These are phyloP conservation scores for Drechslerella dactyloides DNA, from an alignment of 2,329 filamentous ascomycete species.

Conservation along the genomic window DNA sequence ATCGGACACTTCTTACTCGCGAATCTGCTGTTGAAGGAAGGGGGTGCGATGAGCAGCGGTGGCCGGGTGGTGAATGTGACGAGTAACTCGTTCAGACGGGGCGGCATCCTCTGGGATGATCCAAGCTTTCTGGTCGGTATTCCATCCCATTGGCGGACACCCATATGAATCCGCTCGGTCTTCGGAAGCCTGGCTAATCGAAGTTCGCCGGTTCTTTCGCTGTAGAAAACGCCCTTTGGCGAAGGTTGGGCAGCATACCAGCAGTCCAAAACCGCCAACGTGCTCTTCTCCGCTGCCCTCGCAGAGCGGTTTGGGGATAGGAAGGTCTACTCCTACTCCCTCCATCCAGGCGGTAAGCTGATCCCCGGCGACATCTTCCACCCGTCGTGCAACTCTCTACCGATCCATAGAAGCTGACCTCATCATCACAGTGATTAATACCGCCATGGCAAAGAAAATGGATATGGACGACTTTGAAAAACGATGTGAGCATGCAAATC, in stretches of 20 bases:
- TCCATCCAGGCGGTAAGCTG: constrained; percentile 59
- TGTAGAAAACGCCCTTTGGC: constrained; percentile 57
- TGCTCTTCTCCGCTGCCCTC: constrained; percentile 60
- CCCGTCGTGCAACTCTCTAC: too few relatives aligned
- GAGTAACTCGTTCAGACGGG: constrained; percentile 60
- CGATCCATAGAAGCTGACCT: constrained; percentile 1
- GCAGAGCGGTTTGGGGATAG: constrained; percentile 56
- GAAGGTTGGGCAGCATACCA: constrained; percentile 61
- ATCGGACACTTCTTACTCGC: constrained; percentile 59
- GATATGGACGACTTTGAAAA: constrained; percentile 52
- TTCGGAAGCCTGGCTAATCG: background rate
- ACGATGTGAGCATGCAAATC: constrained; percentile 3
- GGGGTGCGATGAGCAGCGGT: constrained; percentile 50
- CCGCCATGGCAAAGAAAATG: constrained; percentile 50
- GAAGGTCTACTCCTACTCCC: constrained; percentile 58
- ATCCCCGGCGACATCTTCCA: background rate
- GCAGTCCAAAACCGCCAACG: constrained; percentile 64
- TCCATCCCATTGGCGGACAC: background rate
- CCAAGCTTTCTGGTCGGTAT: constrained; percentile 59
- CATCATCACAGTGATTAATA: constrained; percentile 36
- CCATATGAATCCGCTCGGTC: too few relatives aligned
- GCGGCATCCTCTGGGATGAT: constrained; percentile 60
- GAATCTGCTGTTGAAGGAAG: constrained; percentile 57
- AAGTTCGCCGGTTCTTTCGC: background rate
- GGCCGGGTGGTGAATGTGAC: constrained; percentile 60